Conservation (phyloP, 495 filamentous ascomycete genomes). For the Sphaerosporella brunnea region DNA sequence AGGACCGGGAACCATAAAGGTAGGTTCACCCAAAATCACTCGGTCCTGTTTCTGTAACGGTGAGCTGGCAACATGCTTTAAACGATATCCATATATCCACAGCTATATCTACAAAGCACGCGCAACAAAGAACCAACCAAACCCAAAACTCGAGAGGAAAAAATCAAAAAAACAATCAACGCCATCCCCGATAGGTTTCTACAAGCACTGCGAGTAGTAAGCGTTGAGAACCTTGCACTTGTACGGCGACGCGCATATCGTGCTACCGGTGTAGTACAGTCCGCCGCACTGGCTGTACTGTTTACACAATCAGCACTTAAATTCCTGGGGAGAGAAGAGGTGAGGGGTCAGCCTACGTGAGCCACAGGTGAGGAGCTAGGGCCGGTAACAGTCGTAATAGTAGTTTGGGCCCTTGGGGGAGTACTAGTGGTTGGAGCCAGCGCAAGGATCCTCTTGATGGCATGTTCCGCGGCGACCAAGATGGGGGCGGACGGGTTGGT, state of each 20-base stretch:
- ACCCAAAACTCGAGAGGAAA: no score
- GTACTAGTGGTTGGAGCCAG: neutral
- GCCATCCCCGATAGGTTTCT: no score
- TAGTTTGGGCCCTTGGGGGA: neutral
- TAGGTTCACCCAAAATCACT: neutral
- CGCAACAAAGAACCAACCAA: no score
- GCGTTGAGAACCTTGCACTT: conserved; percentile 29
- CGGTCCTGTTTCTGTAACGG: conserved; percentile 4
- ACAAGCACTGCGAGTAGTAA: conserved; percentile 28
- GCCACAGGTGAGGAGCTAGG: neutral
- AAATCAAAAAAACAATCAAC: no score
- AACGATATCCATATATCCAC: no score
- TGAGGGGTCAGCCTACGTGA: no score
- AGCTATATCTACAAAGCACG: no score
- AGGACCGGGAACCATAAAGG: no score
- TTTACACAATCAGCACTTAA: neutral
- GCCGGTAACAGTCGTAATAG: neutral
- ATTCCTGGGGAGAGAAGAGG: neutral
- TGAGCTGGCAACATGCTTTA: conserved; percentile 7
- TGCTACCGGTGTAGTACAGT: conserved; percentile 27
- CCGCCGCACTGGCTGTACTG: conserved; percentile 33
- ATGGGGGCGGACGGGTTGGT: conserved; percentile 45
- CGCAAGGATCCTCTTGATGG: conserved; percentile 36
- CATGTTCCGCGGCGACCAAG: conserved; percentile 40
- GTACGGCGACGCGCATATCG: conserved; percentile 29